phyloP scores from a whole-genome alignment of 345 rosid species.

The Corchorus olitorius region DNA sequence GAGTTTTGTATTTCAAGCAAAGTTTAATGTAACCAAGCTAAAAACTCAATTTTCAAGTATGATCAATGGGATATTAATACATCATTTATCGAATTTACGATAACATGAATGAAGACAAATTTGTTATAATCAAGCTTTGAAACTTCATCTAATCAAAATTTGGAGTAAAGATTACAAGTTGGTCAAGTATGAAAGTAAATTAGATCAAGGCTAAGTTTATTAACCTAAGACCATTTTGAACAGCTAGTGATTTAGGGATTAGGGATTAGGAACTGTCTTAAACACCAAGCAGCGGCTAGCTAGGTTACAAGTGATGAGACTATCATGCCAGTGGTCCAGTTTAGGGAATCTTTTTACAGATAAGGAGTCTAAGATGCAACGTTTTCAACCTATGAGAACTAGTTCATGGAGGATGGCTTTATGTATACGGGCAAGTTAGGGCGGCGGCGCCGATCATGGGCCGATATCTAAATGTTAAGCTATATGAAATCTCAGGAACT shows the following conservation, averaged over 20 bases:
- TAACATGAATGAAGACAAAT: background rate
- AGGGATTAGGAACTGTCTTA: background rate
- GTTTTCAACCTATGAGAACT: constrained; percentile 1
- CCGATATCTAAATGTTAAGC: constrained; percentile 6
- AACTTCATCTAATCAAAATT: too few relatives aligned
- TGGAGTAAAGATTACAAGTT: too few relatives aligned
- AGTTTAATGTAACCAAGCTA: background rate
- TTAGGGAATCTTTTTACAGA: background rate
- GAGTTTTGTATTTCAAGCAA: background rate
- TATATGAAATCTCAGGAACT: background rate
- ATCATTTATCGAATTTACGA: background rate
- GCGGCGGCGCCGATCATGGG: background rate
- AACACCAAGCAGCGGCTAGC: background rate
- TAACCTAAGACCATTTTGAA: background rate
- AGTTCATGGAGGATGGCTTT: background rate
- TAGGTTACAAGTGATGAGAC: background rate
- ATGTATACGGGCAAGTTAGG: background rate
- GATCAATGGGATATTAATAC: background rate
- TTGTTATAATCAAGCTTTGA: background rate
- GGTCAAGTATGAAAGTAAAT: background rate
- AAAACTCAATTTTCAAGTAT: background rate
- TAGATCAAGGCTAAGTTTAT: background rate
- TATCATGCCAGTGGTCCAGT: background rate
- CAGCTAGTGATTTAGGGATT: background rate
- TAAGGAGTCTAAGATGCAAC: background rate